Evolutionary conservation across 1,284 basidiomycete genomes (phyloP).

Genomic region (Exobasidium cylindrosporum): DNA sequence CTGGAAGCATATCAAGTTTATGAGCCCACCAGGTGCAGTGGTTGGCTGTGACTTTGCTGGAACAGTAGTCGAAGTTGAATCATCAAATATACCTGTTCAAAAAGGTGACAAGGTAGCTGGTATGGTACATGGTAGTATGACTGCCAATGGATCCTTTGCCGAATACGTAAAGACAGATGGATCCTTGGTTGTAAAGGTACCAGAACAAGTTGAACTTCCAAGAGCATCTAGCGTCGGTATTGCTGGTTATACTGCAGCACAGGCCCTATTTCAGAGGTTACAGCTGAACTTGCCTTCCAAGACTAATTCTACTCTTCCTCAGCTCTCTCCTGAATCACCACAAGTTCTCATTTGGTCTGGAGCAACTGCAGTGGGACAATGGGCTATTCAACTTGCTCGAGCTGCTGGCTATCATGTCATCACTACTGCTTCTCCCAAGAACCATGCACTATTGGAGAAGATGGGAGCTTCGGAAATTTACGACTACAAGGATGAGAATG

Average conservation of each 20-base stretch:
- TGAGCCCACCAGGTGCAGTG: slow-evolving; percentile 55
- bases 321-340: slow-evolving; percentile 23
- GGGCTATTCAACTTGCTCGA: slow-evolving; percentile 54
- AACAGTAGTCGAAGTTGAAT: slow-evolving; percentile 58
- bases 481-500: slow-evolving; percentile 60
- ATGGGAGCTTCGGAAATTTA: slow-evolving; percentile 45
- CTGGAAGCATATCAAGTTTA: slow-evolving; percentile 55
- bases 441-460: slow-evolving; percentile 38
- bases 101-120: slow-evolving; percentile 64
- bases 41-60: slow-evolving; percentile 66
- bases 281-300: slow-evolving; percentile 25
- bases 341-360: slow-evolving; percentile 61
- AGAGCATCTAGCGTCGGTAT: slow-evolving; percentile 38
- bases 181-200: slow-evolving; percentile 35
- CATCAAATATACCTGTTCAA: slow-evolving; percentile 49
- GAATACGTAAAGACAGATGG: slow-evolving; percentile 52
- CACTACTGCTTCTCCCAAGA: slow-evolving; percentile 57
- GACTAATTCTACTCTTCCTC: slow-evolving; percentile 22
- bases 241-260: slow-evolving; percentile 43
- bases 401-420: slow-evolving; percentile 59
- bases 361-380: slow-evolving; percentile 62
- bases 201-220: slow-evolving; percentile 28
- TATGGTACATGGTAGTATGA: slow-evolving; percentile 58
- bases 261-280: slow-evolving; percentile 40
- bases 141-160: slow-evolving; percentile 53